Percentiles rank a stretch among this genome's conserved stretches.
phyloP scores from a whole-genome alignment of 768 basidiomycete genomes.

The Naganishia friedmannii region DNA sequence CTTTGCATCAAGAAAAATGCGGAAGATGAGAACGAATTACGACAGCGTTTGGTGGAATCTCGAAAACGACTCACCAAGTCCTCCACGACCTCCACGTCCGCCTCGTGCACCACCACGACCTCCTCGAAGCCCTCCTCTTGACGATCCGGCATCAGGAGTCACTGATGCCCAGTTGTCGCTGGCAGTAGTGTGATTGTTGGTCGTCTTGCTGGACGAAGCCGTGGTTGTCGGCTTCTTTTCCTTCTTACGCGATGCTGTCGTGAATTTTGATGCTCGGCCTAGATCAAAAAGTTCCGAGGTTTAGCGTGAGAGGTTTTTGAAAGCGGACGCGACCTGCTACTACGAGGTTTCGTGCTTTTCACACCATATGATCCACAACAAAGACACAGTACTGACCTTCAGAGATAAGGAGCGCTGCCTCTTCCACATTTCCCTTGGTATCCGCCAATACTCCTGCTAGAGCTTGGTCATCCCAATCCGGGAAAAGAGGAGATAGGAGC shows the following conservation, averaged over 20 bases:
- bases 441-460: constrained; percentile 49
- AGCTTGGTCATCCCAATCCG: constrained; percentile 51
- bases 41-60: neutral
- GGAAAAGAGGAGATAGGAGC: constrained; percentile 51
- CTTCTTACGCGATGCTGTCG: constrained; percentile 45
- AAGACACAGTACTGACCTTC: constrained; percentile 42
- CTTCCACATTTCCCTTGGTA: constrained; percentile 50
- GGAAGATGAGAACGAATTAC: neutral
- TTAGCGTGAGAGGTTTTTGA: neutral
- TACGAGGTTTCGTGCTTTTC: neutral
- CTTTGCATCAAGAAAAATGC: constrained; percentile 12
- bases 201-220: constrained; percentile 32
- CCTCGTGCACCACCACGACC: constrained; percentile 48
- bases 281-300: neutral
- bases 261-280: constrained; percentile 53
- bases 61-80: constrained; percentile 26
- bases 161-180: constrained; percentile 37
- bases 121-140: constrained; percentile 43
- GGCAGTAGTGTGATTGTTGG: constrained; percentile 44
- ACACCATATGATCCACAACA: neutral
- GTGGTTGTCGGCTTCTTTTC: constrained; percentile 43
- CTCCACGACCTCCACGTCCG: constrained; percentile 44
- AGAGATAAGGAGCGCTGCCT: constrained; percentile 50
- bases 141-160: constrained; percentile 10
- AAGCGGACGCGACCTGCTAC: neutral